A percentile compares a stretch with the other conserved stretches of the same genome.
Evolutionary conservation across 805 yeast genomes (phyloP).

Genomic region (Ogataea dorogensis): DNA sequence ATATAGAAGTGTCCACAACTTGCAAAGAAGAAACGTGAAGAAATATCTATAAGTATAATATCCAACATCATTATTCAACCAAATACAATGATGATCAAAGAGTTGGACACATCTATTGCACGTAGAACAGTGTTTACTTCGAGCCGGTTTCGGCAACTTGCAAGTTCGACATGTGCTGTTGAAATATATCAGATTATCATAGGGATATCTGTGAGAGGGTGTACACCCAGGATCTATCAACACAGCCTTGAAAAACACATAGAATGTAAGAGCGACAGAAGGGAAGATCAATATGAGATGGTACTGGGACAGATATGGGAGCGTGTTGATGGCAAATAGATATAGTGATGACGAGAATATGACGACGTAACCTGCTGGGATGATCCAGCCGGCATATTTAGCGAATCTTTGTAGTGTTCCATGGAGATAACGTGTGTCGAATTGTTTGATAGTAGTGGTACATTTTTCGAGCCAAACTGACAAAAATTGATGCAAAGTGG

Average conservation of each 20-base stretch:
- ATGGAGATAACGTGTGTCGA: slow-evolving; percentile 14
- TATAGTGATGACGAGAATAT: slow-evolving; percentile 33
- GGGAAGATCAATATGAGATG: slow-evolving; percentile 30
- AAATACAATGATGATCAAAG: slow-evolving; percentile 64
- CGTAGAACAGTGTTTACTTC: slow-evolving; percentile 71
- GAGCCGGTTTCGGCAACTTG: slow-evolving; percentile 64
- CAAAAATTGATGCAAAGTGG: background rate
- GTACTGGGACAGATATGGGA: slow-evolving; percentile 9
- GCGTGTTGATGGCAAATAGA: slow-evolving; percentile 27
- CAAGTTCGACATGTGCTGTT: slow-evolving; percentile 48
- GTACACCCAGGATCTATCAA: slow-evolving; percentile 44
- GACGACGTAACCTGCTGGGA: slow-evolving; percentile 41
- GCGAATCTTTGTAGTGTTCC: slow-evolving; percentile 22
- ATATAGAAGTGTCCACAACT: slow-evolving; percentile 37
- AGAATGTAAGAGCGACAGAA: slow-evolving; percentile 34
- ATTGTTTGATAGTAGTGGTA: background rate
- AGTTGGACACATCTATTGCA: slow-evolving; percentile 64
- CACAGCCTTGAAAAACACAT: slow-evolving; percentile 38
- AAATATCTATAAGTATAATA: slow-evolving; percentile 51
- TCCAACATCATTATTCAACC: slow-evolving; percentile 57
- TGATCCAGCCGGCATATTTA: slow-evolving; percentile 37
- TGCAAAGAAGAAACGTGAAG: slow-evolving; percentile 38
- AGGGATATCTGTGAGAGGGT: slow-evolving; percentile 14
- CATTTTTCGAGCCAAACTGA: background rate
- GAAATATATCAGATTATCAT: slow-evolving; percentile 44